Base-by-base conservation (phyloP, 345 rosid species). In the Nasturtium officinale region DNA sequence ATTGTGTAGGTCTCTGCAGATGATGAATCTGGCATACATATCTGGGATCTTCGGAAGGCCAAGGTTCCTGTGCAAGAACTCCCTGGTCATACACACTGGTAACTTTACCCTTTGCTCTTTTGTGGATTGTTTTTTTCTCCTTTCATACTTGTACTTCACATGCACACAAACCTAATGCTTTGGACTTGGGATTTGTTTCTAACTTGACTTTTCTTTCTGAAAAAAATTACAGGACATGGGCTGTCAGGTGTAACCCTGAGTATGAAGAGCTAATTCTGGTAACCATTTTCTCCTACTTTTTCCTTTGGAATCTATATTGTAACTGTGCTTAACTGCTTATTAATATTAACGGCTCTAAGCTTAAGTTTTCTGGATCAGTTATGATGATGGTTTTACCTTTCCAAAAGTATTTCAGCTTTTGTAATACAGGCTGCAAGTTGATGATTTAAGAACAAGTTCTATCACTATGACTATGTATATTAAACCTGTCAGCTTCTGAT, bases 31-130 rank as follows among this genome's bases (percentile, higher is more conserved):
- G 90, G 89, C 69, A 84, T 86, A 77, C 79, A 78, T 55, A 20
- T 85, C 55, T 87, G 96, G 96, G 92, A 87, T 69, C 86, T 86
- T 32, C 83, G 96, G 69, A 87, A 74, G 83, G 77, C 81, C 17
- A 83, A 81, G 73, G 75, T 40, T 76, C 92, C 89, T 74, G 72
- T 89, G 65, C 73, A 79, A 79, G 90, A 87, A 76, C 82, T 87
- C 69, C 85, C 87, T 71, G 96, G 92, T 51, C 97, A 91, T 77
- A 76, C 89, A 38, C 92, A 87, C 73, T 89, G 97, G 96, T 89
- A 86, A 38, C 13, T 55, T 26, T 20, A 52, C 35, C 60, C 42
- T 13, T 46, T 57, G 28, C 70, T 61, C 47, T 15, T 18, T 16
- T 11, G 11, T 63, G 15, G 64, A 61, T 30, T 56, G 3, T 11